A percentile compares a stretch with the other conserved stretches of the same genome.
Evolutionary conservation across 257 asterid genomes (phyloP).

Genomic region (Buddleja alternifolia): DNA sequence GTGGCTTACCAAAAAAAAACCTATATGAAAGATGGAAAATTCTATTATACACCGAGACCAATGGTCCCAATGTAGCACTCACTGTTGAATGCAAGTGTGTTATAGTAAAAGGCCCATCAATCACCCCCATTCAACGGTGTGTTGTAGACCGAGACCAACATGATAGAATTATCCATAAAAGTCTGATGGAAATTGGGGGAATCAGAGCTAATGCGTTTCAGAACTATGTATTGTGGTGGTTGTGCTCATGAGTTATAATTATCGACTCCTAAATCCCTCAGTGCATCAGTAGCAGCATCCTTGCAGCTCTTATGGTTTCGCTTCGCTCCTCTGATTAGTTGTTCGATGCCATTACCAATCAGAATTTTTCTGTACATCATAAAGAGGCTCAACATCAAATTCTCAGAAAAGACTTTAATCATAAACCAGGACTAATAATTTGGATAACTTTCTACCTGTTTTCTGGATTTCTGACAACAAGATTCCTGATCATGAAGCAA

Average conservation of each 20-base stretch:
- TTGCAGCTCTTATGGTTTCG: slow-evolving; percentile 77
- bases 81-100: no score
- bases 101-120: no score
- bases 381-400: neutral
- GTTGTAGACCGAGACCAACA: no score
- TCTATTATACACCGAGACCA: no score
- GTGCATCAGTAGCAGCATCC: slow-evolving; percentile 87
- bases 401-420: neutral
- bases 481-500: slow-evolving; percentile 91
- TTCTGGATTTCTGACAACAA: slow-evolving; percentile 82
- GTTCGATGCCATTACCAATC: slow-evolving; percentile 75
- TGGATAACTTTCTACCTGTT: slow-evolving; percentile 52
- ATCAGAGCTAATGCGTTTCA: neutral
- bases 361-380: slow-evolving; percentile 58
- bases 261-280: slow-evolving; percentile 82
- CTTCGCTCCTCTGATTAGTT: slow-evolving; percentile 69
- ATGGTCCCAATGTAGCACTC: no score
- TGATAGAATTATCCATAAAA: no score
- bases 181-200: neutral
- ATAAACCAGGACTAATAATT: neutral
- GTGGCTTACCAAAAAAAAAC: no score
- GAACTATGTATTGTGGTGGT: neutral
- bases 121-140: no score
- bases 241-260: slow-evolving; percentile 59
- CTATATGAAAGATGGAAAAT: no score